Evolutionary conservation across 345 rosid genomes (phyloP).

Genomic region (Eucalyptus globulus): DNA sequence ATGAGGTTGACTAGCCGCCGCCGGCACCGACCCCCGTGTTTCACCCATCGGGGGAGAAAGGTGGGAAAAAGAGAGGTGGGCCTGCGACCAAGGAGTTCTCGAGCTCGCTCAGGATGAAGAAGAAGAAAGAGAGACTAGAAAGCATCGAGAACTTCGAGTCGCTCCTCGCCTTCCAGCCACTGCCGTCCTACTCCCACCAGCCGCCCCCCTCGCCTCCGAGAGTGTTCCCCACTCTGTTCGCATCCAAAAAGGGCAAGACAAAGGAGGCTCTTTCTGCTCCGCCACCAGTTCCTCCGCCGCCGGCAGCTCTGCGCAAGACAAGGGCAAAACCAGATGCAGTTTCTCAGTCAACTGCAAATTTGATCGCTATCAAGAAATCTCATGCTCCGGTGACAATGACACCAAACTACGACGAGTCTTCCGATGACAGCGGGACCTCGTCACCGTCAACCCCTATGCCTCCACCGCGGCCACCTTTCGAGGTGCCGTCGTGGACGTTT

Average conservation of each 20-base stretch:
- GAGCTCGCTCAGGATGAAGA: conserved; percentile 31
- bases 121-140: conserved; percentile 61
- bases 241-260: conserved; percentile 43
- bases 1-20: background rate
- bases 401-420: background rate
- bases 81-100: conserved; percentile 49
- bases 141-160: conserved; percentile 70
- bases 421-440: conserved; percentile 22
- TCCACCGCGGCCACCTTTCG: conserved; percentile 82
- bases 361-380: background rate
- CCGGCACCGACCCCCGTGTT: background rate
- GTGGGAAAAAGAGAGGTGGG: conserved; percentile 54
- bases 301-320: conserved; percentile 10
- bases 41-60: conserved; percentile 12
- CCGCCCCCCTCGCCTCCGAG: conserved; percentile 27
- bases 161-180: conserved; percentile 17
- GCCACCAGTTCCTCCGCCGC: conserved; percentile 8
- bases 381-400: conserved; percentile 11
- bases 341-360: conserved; percentile 1
- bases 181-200: background rate
- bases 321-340: background rate
- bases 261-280: conserved; percentile 22
- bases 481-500: conserved; percentile 51
- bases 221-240: conserved; percentile 41
- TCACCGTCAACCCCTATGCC: conserved; percentile 51